Conservation (phyloP, 2,329 filamentous ascomycete genomes). For the Colletotrichum tropicale region DNA sequence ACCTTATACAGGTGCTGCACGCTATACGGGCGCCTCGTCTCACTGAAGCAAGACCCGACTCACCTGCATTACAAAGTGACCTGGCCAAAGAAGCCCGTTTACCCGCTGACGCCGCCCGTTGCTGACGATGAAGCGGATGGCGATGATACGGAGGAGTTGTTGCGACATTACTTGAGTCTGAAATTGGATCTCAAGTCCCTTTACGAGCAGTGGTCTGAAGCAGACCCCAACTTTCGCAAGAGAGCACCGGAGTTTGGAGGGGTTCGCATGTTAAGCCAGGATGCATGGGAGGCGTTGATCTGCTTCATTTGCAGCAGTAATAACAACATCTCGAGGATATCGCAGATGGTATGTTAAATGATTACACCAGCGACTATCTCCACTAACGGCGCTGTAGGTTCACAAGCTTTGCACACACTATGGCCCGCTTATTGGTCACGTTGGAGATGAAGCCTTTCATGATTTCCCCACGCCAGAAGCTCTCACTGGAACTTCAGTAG, state of each 20-base stretch:
- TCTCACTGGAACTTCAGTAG: slow-evolving; percentile 76
- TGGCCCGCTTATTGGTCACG: slow-evolving; percentile 73
- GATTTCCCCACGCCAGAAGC: slow-evolving; percentile 83
- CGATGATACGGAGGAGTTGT: slow-evolving; percentile 75
- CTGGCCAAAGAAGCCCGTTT: slow-evolving; percentile 47
- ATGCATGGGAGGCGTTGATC: slow-evolving; percentile 93
- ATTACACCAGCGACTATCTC: neutral
- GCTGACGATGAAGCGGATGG: slow-evolving; percentile 30
- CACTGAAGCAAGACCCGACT: slow-evolving; percentile 79
- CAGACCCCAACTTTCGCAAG: slow-evolving; percentile 87
- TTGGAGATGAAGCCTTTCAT: slow-evolving; percentile 77
- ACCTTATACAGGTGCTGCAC: slow-evolving; percentile 70
- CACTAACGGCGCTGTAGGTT: slow-evolving; percentile 48
- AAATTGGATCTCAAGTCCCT: slow-evolving; percentile 74
- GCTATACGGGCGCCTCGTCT: slow-evolving; percentile 83
- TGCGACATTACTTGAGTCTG: slow-evolving; percentile 89
- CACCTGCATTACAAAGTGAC: slow-evolving; percentile 81
- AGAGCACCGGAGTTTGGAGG: slow-evolving; percentile 88
- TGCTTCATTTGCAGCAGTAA: slow-evolving; percentile 99
- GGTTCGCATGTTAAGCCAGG: slow-evolving; percentile 90
- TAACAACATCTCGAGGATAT: slow-evolving; percentile 95
- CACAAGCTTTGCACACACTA: slow-evolving; percentile 90
- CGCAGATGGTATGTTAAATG: slow-evolving; percentile 75
- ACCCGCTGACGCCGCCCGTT: slow-evolving; percentile 12
- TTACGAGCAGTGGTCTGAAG: slow-evolving; percentile 85